Conservation (phyloP, 345 rosid species). For the Noccaea bulbosa region DNA sequence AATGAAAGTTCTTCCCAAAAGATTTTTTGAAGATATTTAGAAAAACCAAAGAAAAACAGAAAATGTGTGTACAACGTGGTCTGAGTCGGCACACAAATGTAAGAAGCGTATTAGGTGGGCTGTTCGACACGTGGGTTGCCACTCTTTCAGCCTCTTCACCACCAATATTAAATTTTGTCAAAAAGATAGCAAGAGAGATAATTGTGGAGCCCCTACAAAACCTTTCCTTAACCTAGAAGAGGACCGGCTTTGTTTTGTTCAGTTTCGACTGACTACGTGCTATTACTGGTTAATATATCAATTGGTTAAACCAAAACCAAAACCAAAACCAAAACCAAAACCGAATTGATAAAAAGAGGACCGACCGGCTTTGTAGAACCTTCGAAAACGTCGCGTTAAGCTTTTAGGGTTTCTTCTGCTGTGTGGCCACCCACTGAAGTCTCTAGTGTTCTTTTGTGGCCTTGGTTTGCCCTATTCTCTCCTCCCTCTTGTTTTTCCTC, state of each 20-base stretch:
- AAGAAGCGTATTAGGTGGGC: constrained; percentile 19
- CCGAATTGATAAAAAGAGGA: background rate
- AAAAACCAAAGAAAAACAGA: no score
- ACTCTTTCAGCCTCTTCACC: constrained; percentile 34
- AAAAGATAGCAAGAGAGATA: background rate
- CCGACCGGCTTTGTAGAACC: constrained; percentile 27
- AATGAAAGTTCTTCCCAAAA: no score
- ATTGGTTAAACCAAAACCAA: constrained; percentile 7
- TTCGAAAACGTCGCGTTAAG: constrained; percentile 28
- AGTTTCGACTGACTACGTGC: background rate
- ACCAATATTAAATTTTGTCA: constrained; percentile 3
- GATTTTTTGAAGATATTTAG: no score
- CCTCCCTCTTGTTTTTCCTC: constrained; percentile 28
- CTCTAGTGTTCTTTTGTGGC: constrained; percentile 38
- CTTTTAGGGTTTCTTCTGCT: constrained; percentile 25
- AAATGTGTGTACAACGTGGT: background rate
- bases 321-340: no score
- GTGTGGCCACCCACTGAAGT: constrained; percentile 41
- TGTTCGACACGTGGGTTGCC: constrained; percentile 35
- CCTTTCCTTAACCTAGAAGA: background rate
- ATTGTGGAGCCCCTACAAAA: constrained; percentile 29
- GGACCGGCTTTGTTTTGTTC: background rate
- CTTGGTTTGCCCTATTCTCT: constrained; percentile 30
- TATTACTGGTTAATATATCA: background rate
- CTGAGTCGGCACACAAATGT: constrained; percentile 33